Conservation (phyloP, 2,329 filamentous ascomycete species). For the Cadophora gregata region DNA sequence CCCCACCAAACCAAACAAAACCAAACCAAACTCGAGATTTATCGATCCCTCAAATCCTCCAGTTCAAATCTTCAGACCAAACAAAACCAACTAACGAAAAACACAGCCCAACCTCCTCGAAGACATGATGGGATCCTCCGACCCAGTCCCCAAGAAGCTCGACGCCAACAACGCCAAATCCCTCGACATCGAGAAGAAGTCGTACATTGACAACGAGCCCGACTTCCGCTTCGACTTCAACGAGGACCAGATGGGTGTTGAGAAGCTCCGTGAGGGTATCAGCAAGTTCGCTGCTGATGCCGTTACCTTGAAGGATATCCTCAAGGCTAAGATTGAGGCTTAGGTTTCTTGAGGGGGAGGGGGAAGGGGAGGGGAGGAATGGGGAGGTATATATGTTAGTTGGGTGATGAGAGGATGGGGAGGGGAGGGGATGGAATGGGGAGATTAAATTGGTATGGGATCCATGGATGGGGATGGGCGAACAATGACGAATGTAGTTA, state of each 20-base stretch:
- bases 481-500: no score
- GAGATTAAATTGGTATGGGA: neutral
- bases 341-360: constrained; percentile 21
- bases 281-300: constrained; percentile 99
- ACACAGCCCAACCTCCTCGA: constrained; percentile 86
- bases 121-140: constrained; percentile 85
- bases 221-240: constrained; percentile 99
- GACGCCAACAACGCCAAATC: constrained; percentile 68
- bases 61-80: no score
- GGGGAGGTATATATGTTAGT: constrained; percentile 1
- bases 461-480: no score
- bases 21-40: no score
- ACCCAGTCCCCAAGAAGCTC: constrained; percentile 90
- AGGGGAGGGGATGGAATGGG: neutral
- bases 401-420: no score
- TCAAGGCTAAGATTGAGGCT: constrained; percentile 78
- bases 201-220: constrained; percentile 88
- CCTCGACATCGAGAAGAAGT: constrained; percentile 84
- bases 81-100: constrained; percentile 20
- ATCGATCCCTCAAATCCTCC: neutral
- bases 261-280: constrained; percentile 99
- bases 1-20: no score
- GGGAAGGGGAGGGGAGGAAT: neutral
- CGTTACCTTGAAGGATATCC: constrained; percentile 88
- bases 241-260: constrained; percentile 98